Evolutionary conservation across 768 basidiomycete genomes (phyloP), one percentile per base, ranked within the genome.

Genomic region (Suillus luteus): DNA sequence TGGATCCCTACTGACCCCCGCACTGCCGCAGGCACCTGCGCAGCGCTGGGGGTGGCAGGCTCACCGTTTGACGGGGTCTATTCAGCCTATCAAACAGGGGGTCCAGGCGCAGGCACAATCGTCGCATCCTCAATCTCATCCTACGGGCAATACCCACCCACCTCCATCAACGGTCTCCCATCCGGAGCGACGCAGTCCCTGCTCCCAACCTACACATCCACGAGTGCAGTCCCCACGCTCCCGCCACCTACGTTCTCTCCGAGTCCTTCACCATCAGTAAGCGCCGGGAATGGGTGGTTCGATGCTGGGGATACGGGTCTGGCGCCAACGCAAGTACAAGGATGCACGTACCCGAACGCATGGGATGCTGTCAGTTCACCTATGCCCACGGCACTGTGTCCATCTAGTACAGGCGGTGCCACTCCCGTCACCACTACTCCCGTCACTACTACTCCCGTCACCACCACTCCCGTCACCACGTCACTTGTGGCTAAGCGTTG

Each of bases 1-100:
- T 93, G 90, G 87, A 85, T 93, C 44, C 91, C 93, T 8, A 71
- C 73, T 1, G 90, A 95, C 80, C 92, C 92, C 19, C 80, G 92
- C 51, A 74, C 68, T 6, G 83, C 86, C 31, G 65, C 80, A n/a
- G 93, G 95, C 70, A 73, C 82, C 49, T 97, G 95, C 73, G 77
- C 70, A 27, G 77, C 81, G 3, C 74, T 90, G 15, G 88, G 85
- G 24, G 77, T 78, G 7, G 59, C 75, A 6, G 75, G 73, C 12
- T 69, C 73, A 7, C 74, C 71, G 7, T 90, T 89, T 66, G 71
- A 82, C 71, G 85, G 86, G 35, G 79, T 75, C 37, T 86, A 86
- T 70, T 79, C 81, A 40, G 70, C 86, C 9, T 89, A 88, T 77
- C 89, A 90, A 69, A 92, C 91, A 8, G 91, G 91, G 69, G 86